Evolutionary conservation across 2,329 filamentous ascomycete genomes (phyloP).

Genomic region (Tolypocladium ophioglossoides): DNA sequence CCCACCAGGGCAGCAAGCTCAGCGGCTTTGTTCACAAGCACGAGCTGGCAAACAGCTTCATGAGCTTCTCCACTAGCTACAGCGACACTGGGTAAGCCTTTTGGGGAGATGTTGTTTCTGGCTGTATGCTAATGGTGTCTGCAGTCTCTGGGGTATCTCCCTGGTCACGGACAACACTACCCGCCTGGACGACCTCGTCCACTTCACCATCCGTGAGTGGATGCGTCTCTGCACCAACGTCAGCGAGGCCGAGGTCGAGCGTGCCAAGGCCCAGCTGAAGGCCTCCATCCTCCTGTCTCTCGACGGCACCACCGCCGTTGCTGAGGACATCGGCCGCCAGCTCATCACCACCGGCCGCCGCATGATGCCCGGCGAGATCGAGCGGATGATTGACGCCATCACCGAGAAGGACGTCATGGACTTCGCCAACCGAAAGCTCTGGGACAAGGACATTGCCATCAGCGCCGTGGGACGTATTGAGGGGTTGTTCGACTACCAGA

Average conservation of each 20-base stretch:
- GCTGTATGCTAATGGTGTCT: slow-evolving; percentile 11
- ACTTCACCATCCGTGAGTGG: slow-evolving; percentile 98
- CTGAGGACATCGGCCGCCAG: slow-evolving; percentile 97
- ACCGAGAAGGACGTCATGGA: slow-evolving; percentile 95
- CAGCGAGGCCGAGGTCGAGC: slow-evolving; percentile 83
- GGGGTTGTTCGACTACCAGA: slow-evolving; percentile 69
- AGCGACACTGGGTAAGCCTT: slow-evolving; percentile 86
- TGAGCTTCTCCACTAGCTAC: slow-evolving; percentile 99
- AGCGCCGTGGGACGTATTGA: slow-evolving; percentile 90
- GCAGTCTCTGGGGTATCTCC: slow-evolving; percentile 98
- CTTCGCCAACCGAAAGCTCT: slow-evolving; percentile 89
- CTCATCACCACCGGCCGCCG: slow-evolving; percentile 94
- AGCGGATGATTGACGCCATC: slow-evolving; percentile 79
- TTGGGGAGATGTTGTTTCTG: no score
- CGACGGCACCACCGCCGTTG: slow-evolving; percentile 92
- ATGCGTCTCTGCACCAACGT: slow-evolving; percentile 87
- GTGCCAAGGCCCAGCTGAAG: slow-evolving; percentile 98
- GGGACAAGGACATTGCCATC: slow-evolving; percentile 94
- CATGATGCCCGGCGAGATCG: slow-evolving; percentile 85
- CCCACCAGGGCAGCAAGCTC: slow-evolving; percentile 96
- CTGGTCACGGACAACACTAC: slow-evolving; percentile 84
- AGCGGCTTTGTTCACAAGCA: slow-evolving; percentile 90
- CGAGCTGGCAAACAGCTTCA: slow-evolving; percentile 97
- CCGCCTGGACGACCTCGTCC: slow-evolving; percentile 85
- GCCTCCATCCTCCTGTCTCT: slow-evolving; percentile 94